Evolutionary conservation across 1,284 basidiomycete genomes (phyloP).

Genomic region (Mixia osmundae): DNA sequence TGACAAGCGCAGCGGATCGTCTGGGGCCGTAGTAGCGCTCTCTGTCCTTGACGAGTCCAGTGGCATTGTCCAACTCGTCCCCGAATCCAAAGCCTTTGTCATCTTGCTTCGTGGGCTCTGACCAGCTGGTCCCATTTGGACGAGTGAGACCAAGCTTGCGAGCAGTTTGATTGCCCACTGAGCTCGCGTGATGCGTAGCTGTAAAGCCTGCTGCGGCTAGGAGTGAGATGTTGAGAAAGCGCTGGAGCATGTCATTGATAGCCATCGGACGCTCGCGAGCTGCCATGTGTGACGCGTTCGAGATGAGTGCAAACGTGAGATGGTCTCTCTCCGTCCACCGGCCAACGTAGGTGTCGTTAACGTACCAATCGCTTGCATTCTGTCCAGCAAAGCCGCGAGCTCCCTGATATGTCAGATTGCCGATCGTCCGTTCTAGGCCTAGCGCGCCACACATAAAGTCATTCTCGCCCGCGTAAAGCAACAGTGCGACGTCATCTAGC

Average conservation of each 20-base stretch:
- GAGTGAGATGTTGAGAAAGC: constrained; percentile 79
- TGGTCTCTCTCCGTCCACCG: not conserved
- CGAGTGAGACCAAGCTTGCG: constrained; percentile 11
- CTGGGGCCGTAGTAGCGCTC: constrained; percentile 14
- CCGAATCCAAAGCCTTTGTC: not conserved
- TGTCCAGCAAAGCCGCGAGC: constrained; percentile 46
- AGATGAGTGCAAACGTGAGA: not conserved
- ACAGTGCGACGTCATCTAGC: constrained; percentile 35
- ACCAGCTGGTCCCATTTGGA: constrained; percentile 12
- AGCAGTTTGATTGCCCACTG: constrained; percentile 1
- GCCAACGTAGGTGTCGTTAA: constrained; percentile 1
- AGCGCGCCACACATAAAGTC: constrained; percentile 92
- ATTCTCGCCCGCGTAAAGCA: constrained; percentile 12
- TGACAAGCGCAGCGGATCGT: constrained; percentile 11
- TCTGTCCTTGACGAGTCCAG: constrained; percentile 10
- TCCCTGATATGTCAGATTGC: constrained; percentile 62
- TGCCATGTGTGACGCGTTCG: constrained; percentile 4
- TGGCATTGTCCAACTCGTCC: not conserved
- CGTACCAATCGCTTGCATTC: constrained; percentile 25
- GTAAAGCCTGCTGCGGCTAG: constrained; percentile 43
- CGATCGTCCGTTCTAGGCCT: constrained; percentile 65
- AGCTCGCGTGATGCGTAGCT: constrained; percentile 46
- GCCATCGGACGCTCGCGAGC: constrained; percentile 65
- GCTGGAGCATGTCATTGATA: constrained; percentile 90
- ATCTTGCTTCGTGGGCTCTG: not conserved